A percentile compares a stretch with the other conserved stretches of the same genome.
These are phyloP conservation scores for Rhynchosporium graminicola DNA, from an alignment of 2,329 filamentous ascomycete species.

Conservation along the genomic window DNA sequence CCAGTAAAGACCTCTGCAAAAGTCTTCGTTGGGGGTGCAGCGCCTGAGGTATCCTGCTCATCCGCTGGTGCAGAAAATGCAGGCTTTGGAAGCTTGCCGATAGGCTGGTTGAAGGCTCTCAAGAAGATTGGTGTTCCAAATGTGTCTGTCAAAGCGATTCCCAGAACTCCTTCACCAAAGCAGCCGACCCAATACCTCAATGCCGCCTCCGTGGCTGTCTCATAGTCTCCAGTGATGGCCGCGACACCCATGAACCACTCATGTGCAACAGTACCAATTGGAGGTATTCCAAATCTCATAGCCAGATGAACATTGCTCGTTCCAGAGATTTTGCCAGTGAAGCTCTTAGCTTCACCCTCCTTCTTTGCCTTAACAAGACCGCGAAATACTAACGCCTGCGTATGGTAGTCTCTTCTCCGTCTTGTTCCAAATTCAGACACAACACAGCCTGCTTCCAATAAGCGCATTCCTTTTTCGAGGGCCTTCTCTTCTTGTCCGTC, in stretches of 20 bases:
- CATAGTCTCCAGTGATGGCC: slow-evolving; percentile 84
- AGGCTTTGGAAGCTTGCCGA: slow-evolving; percentile 42
- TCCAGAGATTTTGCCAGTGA: slow-evolving; percentile 74
- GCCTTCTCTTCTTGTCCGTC: slow-evolving; percentile 84
- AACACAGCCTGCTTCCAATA: slow-evolving; percentile 81
- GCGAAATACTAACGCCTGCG: slow-evolving; percentile 86
- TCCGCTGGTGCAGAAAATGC: slow-evolving; percentile 4
- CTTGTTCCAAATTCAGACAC: slow-evolving; percentile 95
- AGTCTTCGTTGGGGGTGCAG: slow-evolving; percentile 43
- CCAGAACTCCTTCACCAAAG: slow-evolving; percentile 81
- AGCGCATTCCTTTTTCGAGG: slow-evolving; percentile 72
- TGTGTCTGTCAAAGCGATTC: slow-evolving; percentile 92
- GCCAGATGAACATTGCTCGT: slow-evolving; percentile 97
- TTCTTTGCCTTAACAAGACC: slow-evolving; percentile 79
- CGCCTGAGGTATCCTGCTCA: background rate
- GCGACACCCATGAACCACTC: slow-evolving; percentile 99
- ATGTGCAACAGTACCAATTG: slow-evolving; percentile 89
- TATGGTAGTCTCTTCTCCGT: slow-evolving; percentile 88
- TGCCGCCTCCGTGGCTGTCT: slow-evolving; percentile 78
- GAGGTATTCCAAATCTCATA: slow-evolving; percentile 83
- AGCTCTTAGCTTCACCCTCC: slow-evolving; percentile 64
- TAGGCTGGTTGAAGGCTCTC: slow-evolving; percentile 73
- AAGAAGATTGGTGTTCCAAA: slow-evolving; percentile 93
- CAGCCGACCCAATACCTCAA: slow-evolving; percentile 87
- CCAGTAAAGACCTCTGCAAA: slow-evolving; percentile 69